Percentiles rank a stretch among this genome's conserved stretches.
Evolutionary conservation across 345 rosid genomes (phyloP).

Genomic region (Tarenaya hassleriana): DNA sequence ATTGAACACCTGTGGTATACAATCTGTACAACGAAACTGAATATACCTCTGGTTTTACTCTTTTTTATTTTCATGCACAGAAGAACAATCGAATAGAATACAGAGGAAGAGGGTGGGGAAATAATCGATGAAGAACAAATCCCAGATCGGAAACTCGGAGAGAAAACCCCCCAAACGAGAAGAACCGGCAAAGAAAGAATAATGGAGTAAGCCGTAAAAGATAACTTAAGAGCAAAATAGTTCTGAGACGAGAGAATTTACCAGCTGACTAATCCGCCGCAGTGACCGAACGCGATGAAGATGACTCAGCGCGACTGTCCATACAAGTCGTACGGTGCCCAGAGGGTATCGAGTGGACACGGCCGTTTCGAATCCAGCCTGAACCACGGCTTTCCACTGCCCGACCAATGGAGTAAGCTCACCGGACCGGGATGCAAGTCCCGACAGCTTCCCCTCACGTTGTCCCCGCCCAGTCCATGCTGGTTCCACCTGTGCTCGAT

Average conservation of each 20-base stretch:
- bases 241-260: conserved; percentile 19
- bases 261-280: conserved; percentile 20
- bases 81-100: background rate
- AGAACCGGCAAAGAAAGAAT: too few relatives aligned
- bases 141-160: background rate
- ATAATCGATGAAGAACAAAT: too few relatives aligned
- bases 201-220: too few relatives aligned
- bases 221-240: too few relatives aligned
- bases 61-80: background rate
- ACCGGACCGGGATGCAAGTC: conserved; percentile 71
- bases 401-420: conserved; percentile 84
- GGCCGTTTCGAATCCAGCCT: conserved; percentile 58
- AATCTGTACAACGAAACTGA: background rate
- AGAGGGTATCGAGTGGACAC: conserved; percentile 62
- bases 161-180: too few relatives aligned
- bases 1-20: background rate
- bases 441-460: conserved; percentile 67
- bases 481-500: conserved; percentile 88
- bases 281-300: background rate
- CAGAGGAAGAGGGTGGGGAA: too few relatives aligned
- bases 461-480: conserved; percentile 80
- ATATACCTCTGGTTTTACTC: background rate
- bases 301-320: conserved; percentile 36
- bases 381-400: conserved; percentile 81
- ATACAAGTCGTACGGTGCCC: conserved; percentile 70